These are phyloP conservation scores for Przewalskia tangutica DNA, from an alignment of 257 asterid species.

Conservation along the genomic window DNA sequence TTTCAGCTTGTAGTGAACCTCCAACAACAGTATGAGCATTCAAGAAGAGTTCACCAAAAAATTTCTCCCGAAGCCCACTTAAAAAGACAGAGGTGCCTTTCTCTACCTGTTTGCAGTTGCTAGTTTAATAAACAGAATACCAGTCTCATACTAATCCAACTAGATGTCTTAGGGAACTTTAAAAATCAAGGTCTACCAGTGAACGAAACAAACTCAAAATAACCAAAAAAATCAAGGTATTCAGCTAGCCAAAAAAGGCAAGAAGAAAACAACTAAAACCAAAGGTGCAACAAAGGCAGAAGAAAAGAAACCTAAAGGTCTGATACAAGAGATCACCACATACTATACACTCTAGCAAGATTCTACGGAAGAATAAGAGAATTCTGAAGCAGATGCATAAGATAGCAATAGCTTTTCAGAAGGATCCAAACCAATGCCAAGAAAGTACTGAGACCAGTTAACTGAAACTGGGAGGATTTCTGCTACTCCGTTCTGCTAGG, in stretches of 20 bases:
- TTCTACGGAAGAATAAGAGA: neutral
- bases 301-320: neutral
- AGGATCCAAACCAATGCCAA: neutral
- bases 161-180: neutral
- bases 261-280: neutral
- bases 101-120: slow-evolving; percentile 65
- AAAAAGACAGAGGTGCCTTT: slow-evolving; percentile 72
- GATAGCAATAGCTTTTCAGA: neutral
- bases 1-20: slow-evolving; percentile 34
- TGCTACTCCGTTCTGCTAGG: too few relatives aligned
- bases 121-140: slow-evolving; percentile 9
- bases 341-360: neutral
- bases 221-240: neutral
- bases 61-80: slow-evolving; percentile 91
- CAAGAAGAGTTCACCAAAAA: slow-evolving; percentile 82
- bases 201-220: neutral
- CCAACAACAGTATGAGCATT: slow-evolving; percentile 65
- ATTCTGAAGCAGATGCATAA: neutral
- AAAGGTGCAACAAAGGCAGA: neutral
- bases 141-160: neutral
- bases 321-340: neutral
- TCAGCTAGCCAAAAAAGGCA: neutral
- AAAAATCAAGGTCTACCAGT: neutral
- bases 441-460: neutral
- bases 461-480: too few relatives aligned